Conservation (phyloP, 2,329 filamentous ascomycete genomes). For the Lomentospora prolificans region DNA sequence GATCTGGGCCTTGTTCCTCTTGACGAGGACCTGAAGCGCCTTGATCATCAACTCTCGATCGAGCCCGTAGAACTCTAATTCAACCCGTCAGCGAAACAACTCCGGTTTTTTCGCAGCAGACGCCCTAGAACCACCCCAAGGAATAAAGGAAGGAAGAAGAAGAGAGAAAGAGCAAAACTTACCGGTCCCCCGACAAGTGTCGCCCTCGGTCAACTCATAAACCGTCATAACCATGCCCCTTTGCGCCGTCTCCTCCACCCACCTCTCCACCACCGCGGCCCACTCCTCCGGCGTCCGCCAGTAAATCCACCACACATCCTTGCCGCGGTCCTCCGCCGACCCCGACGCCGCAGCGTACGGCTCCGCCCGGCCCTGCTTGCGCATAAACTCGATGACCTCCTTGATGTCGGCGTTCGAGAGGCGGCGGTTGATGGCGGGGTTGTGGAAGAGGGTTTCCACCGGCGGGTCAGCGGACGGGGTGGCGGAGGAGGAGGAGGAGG, state of each 20-base stretch:
- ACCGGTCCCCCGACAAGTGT: constrained; percentile 63
- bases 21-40: constrained; percentile 71
- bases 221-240: constrained; percentile 82
- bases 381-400: constrained; percentile 51
- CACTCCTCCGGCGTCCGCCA: constrained; percentile 88
- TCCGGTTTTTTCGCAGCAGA: too few species aligned
- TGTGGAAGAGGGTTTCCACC: constrained; percentile 43
- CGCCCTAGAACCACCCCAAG: too few species aligned
- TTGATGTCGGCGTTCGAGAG: constrained; percentile 41
- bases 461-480: constrained; percentile 31
- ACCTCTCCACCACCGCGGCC: constrained; percentile 67
- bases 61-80: constrained; percentile 74
- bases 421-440: constrained; percentile 41
- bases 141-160: not conserved
- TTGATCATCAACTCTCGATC: constrained; percentile 72
- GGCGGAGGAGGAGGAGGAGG: constrained; percentile 18
- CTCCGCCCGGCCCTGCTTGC: constrained; percentile 52
- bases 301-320: constrained; percentile 61
- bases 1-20: constrained; percentile 83
- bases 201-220: constrained; percentile 86
- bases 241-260: constrained; percentile 82
- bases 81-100: not conserved
- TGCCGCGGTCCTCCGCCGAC: constrained; percentile 21
- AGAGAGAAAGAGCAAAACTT: constrained; percentile 15
- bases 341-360: constrained; percentile 35